A percentile compares a stretch with the other conserved stretches of the same genome.
phyloP scores from a whole-genome alignment of 1,139 yeast genomes.

The Blastobotrys serpentis region DNA sequence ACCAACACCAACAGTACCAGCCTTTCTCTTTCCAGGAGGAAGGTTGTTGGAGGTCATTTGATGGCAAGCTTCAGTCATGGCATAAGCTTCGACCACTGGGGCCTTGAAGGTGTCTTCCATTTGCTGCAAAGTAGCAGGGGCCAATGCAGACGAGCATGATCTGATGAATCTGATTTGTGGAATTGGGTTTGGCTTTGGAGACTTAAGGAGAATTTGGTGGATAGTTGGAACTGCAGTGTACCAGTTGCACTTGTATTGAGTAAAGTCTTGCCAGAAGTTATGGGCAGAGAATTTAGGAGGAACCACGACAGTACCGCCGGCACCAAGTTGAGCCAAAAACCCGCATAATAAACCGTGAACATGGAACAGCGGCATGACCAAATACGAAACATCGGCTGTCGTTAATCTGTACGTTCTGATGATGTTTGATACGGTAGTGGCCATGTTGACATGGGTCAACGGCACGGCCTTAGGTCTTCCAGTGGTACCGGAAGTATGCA shows the following conservation, averaged over 20 bases:
- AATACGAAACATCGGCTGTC: constrained; percentile 50
- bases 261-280: constrained; percentile 57
- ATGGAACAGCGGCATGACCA: constrained; percentile 73
- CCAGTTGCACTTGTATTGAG: constrained; percentile 54
- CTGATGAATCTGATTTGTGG: constrained; percentile 62
- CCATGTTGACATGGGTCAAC: constrained; percentile 58
- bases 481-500: constrained; percentile 72
- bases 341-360: constrained; percentile 71
- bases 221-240: constrained; percentile 75
- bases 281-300: constrained; percentile 59
- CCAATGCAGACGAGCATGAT: constrained; percentile 66
- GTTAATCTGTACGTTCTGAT: constrained; percentile 53
- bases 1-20: constrained; percentile 70
- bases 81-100: constrained; percentile 70
- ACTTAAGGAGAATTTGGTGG: constrained; percentile 58
- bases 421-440: constrained; percentile 57
- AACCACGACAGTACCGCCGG: constrained; percentile 60
- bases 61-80: constrained; percentile 75
- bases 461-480: constrained; percentile 74
- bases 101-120: constrained; percentile 56
- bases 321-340: constrained; percentile 54
- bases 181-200: constrained; percentile 47
- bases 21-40: constrained; percentile 61
- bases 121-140: constrained; percentile 58
- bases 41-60: constrained; percentile 69